phyloP scores from a whole-genome alignment of 306 rosid species.

The Phaseolus lunatus region DNA sequence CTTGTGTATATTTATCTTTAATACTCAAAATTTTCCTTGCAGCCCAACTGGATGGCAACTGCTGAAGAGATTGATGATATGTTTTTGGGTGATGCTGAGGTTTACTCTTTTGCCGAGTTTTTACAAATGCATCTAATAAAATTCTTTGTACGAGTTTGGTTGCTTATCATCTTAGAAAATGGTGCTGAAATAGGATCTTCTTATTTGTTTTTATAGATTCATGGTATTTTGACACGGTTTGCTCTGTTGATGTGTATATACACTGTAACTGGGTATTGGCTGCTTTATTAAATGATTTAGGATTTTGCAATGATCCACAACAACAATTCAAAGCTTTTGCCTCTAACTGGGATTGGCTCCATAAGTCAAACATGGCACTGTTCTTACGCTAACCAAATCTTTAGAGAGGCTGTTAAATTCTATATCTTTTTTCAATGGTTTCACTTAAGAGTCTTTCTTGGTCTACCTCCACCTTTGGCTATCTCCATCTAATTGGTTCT shows the following conservation, averaged over 20 bases:
- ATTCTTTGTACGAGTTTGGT: constrained; percentile 8
- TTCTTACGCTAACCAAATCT: neutral
- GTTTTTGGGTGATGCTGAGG: constrained; percentile 94
- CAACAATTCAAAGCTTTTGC: neutral
- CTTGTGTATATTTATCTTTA: constrained; percentile 33
- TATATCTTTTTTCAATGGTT: neutral
- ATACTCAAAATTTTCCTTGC: constrained; percentile 48
- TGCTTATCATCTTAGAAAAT: neutral
- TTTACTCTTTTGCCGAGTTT: constrained; percentile 37
- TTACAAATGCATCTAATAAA: neutral
- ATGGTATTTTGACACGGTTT: neutral
- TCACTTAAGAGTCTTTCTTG: neutral
- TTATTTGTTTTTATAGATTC: constrained; percentile 21
- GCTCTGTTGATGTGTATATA: constrained; percentile 8
- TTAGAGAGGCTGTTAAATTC: constrained; percentile 3
- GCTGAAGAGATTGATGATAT: constrained; percentile 92
- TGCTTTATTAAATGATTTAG: constrained; percentile 1
- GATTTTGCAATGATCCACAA: constrained; percentile 14
- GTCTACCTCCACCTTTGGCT: neutral
- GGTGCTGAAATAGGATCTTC: neutral
- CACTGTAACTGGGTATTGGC: neutral
- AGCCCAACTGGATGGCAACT: constrained; percentile 80
- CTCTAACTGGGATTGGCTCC: neutral
- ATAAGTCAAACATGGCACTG: neutral
- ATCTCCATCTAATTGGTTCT: neutral